These are phyloP conservation scores for Apophysomyces elegans DNA, from an alignment of 371 early-diverging fungal genomes.

Conservation along the genomic window DNA sequence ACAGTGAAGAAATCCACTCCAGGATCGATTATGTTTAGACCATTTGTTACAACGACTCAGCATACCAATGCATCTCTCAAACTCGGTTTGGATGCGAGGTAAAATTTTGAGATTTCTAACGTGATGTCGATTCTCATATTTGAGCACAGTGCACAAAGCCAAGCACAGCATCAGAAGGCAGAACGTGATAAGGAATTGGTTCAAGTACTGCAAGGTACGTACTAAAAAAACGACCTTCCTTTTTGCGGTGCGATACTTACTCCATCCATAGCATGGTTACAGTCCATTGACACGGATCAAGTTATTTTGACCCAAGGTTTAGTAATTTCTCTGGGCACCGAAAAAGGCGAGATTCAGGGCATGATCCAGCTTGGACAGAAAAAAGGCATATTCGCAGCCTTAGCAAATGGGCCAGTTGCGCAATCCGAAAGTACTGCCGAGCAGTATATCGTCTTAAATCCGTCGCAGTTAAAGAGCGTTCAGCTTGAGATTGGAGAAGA, in stretches of 20 bases:
- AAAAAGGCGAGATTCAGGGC: slow-evolving; percentile 17
- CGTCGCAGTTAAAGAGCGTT: slow-evolving; percentile 34
- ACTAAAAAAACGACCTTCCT: background rate
- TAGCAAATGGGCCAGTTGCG: slow-evolving; percentile 23
- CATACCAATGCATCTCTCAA: slow-evolving; percentile 28
- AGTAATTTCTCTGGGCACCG: slow-evolving; percentile 3
- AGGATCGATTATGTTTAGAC: slow-evolving; percentile 37
- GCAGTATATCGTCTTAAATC: slow-evolving; percentile 35
- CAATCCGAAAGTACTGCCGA: slow-evolving; percentile 30
- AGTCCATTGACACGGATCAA: background rate
- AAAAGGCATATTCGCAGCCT: slow-evolving; percentile 33
- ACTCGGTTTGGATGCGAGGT: slow-evolving; percentile 45
- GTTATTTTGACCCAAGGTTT: slow-evolving; percentile 16
- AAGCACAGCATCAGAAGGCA: slow-evolving; percentile 34
- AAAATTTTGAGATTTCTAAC: background rate
- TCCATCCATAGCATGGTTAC: slow-evolving; percentile 13
- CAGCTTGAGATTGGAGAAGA: slow-evolving; percentile 56
- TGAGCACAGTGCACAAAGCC: slow-evolving; percentile 22
- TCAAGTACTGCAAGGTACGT: slow-evolving; percentile 29
- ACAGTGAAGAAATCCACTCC: slow-evolving; percentile 31
- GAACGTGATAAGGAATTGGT: slow-evolving; percentile 27
- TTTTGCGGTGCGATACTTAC: too few relatives aligned
- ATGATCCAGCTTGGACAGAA: slow-evolving; percentile 42
- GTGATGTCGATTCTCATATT: too few relatives aligned
- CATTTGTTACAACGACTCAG: slow-evolving; percentile 20